These are phyloP conservation scores for Chrysochromulina parva DNA, from an alignment of 78 protist genomes.

Conservation along the genomic window DNA sequence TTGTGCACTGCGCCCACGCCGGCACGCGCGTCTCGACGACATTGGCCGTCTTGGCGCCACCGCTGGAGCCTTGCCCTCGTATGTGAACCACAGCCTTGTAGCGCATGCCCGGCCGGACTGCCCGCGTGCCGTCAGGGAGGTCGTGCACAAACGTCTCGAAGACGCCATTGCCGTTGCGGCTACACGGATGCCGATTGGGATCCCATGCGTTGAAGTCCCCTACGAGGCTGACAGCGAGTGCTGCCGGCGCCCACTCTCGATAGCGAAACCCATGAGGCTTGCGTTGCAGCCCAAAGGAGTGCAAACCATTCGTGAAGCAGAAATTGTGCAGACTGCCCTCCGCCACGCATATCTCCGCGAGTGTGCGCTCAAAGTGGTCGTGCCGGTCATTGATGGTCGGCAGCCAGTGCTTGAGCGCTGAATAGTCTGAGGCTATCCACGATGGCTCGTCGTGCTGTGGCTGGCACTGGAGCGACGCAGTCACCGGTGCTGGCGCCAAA, in stretches of 20 bases:
- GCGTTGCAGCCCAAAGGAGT: not conserved
- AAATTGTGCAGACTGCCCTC: not conserved
- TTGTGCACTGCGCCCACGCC: not conserved
- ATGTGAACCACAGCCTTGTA: not conserved
- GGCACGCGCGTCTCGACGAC: not conserved
- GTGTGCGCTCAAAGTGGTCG: not conserved
- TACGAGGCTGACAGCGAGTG: not conserved
- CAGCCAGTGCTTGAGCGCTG: too few relatives aligned
- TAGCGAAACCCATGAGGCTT: not conserved
- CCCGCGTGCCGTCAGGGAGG: not conserved
- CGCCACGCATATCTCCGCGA: not conserved
- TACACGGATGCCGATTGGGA: not conserved
- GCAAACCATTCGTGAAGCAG: not conserved
- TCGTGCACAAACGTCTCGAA: not conserved
- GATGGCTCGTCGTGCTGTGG: too few relatives aligned
- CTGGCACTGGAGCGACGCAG: too few relatives aligned
- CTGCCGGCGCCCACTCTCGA: constrained; percentile 47
- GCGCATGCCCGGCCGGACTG: not conserved
- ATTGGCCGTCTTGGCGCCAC: not conserved
- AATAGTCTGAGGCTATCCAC: too few relatives aligned
- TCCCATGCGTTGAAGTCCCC: constrained; percentile 57
- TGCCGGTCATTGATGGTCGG: too few relatives aligned
- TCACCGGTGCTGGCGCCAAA: too few relatives aligned
- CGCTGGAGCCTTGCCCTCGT: not conserved
- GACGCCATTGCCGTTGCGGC: not conserved